A percentile compares a stretch with the other conserved stretches of the same genome.
Evolutionary conservation across 2,329 filamentous ascomycete genomes (phyloP).

Genomic region (Cyphellophora europaea): DNA sequence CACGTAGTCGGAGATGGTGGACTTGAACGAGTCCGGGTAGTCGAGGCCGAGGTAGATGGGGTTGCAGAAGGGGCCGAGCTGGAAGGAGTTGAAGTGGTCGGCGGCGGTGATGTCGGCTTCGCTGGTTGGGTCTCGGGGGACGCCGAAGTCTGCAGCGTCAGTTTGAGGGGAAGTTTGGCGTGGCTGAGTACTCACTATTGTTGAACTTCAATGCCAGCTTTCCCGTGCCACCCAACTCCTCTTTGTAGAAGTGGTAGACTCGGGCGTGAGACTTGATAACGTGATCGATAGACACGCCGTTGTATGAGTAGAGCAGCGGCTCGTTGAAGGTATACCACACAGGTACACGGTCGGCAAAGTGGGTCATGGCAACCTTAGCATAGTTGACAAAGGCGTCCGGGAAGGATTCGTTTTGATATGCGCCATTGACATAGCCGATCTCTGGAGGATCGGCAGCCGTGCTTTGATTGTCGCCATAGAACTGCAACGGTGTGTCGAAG

Average conservation of each 20-base stretch:
- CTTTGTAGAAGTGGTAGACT: conserved; percentile 33
- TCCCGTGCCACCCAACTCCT: conserved; percentile 11
- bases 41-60: conserved; percentile 36
- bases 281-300: conserved; percentile 26
- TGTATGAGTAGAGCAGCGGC: conserved; percentile 26
- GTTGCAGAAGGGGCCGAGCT: conserved; percentile 33
- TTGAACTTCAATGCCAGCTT: conserved; percentile 27
- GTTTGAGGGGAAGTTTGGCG: conserved; percentile 26
- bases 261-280: conserved; percentile 28
- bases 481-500: conserved; percentile 14
- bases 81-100: conserved; percentile 25
- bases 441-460: conserved; percentile 7
- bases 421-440: conserved; percentile 18
- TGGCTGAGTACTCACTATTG: conserved; percentile 25
- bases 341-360: conserved; percentile 30
- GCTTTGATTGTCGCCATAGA: conserved; percentile 11
- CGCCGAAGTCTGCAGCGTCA: conserved; percentile 28
- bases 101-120: conserved; percentile 20
- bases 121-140: conserved; percentile 21
- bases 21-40: conserved; percentile 31
- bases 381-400: conserved; percentile 26
- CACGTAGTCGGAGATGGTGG: conserved; percentile 19
- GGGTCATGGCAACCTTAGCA: conserved; percentile 27
- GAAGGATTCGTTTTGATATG: conserved; percentile 23
- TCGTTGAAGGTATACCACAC: conserved; percentile 33